Base-by-base conservation (phyloP, 73 alveolate species). In the Durusdinium trenchii region DNA sequence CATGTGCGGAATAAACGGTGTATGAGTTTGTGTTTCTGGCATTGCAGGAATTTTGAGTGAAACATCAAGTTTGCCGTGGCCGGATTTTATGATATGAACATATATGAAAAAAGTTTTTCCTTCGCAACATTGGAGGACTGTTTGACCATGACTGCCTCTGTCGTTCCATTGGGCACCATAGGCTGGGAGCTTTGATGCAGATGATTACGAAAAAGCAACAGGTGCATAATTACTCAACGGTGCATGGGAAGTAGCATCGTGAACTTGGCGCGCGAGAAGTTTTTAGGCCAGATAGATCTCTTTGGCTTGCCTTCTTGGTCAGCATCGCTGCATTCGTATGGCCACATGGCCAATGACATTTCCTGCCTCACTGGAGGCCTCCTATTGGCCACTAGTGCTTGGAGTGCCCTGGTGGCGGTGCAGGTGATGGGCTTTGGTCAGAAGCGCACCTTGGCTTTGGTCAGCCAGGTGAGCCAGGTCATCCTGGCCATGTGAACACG, bases 371-470 rank as follows among this genome's bases (percentile, higher is more conserved):
- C 50, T 48, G 36, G 20, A 84, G 98, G 98, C 60, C 57, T 91
- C 36, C 50, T 91, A 45, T 79, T 91, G 90, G 98, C 98, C 30
- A 52, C 98, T 18, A 78, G 76, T 18, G 76, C 90, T 26, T 91
- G 98, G 98, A 69, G 85, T 52, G 98, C 48, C 57, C 76, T 91
- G 48, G 57, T 50, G 73, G 98, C 90, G 10, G 89, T 91, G 57
- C 98, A 91, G 89, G 83, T 84, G 38, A 50, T 84, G 40, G 94
- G 94, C 48, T 51, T 84, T 45, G 94, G 94, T 40, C 94, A 82
- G 48, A 3, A n/a, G 14, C 78, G 92, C n/a, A 48, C 36, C 92
- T 14, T 35, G 62, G 89, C 89, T 16, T 5, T 20, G 26, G 23
- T n/a, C n/a, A n/a, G n/a, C n/a, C n/a, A n/a, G n/a, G n/a, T n/a